A percentile compares a stretch with the other conserved stretches of the same genome.
These are phyloP conservation scores for Starmera quercuum DNA, from an alignment of 805 yeast species.

Conservation along the genomic window DNA sequence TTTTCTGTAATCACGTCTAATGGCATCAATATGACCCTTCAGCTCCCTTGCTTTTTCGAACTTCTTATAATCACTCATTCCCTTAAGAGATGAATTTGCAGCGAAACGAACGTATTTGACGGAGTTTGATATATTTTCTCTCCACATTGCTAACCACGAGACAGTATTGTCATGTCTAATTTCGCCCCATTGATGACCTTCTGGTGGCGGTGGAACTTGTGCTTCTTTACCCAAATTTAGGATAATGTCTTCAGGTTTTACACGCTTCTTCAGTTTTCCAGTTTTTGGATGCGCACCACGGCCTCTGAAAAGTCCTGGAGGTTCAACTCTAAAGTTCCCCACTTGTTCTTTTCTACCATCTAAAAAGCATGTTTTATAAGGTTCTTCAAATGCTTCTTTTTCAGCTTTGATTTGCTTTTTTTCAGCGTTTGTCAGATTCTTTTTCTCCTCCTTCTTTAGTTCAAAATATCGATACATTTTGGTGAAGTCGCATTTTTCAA, in stretches of 20 bases:
- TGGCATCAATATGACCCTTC: slow-evolving; percentile 60
- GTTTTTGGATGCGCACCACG: slow-evolving; percentile 97
- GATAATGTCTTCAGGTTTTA: slow-evolving; percentile 82
- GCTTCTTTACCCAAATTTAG: slow-evolving; percentile 72
- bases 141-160: slow-evolving; percentile 97
- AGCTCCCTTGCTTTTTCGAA: slow-evolving; percentile 90
- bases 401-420: slow-evolving; percentile 68
- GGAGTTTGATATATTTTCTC: slow-evolving; percentile 79
- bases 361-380: slow-evolving; percentile 68
- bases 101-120: slow-evolving; percentile 89
- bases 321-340: slow-evolving; percentile 91
- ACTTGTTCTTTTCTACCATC: slow-evolving; percentile 89
- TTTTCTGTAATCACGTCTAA: slow-evolving; percentile 66
- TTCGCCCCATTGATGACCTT: slow-evolving; percentile 88
- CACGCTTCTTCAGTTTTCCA: slow-evolving; percentile 83
- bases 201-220: slow-evolving; percentile 73
- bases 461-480: slow-evolving; percentile 71
- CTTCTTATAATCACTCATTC: slow-evolving; percentile 83
- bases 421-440: slow-evolving; percentile 59
- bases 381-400: slow-evolving; percentile 70
- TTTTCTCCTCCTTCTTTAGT: slow-evolving; percentile 61
- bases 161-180: slow-evolving; percentile 83
- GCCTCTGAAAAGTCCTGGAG: slow-evolving; percentile 93
- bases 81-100: slow-evolving; percentile 84
- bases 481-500: slow-evolving; percentile 69